These are phyloP conservation scores for Exophiala spinifera DNA, from an alignment of 2,329 filamentous ascomycete species.

Conservation along the genomic window DNA sequence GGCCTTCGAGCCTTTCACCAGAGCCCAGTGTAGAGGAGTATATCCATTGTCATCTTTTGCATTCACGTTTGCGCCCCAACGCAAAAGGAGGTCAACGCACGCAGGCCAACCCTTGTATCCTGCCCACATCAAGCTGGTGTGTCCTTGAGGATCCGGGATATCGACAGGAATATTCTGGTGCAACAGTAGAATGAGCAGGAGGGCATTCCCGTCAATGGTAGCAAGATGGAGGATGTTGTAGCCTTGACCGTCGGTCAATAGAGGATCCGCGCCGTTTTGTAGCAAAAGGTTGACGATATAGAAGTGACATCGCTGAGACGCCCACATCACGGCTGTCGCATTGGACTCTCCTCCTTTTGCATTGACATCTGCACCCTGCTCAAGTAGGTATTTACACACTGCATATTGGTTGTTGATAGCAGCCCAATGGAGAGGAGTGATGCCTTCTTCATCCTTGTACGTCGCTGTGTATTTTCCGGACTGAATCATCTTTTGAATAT, in stretches of 20 bases:
- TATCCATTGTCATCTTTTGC: constrained; percentile 88
- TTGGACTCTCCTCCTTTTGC: constrained; percentile 92
- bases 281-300: constrained; percentile 93
- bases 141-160: constrained; percentile 80
- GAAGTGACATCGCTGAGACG: constrained; percentile 92
- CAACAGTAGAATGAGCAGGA: constrained; percentile 80
- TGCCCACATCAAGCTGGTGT: constrained; percentile 97
- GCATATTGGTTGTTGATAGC: constrained; percentile 98
- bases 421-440: constrained; percentile 95
- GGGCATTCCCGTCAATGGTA: constrained; percentile 93
- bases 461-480: constrained; percentile 75
- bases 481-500: constrained; percentile 87
- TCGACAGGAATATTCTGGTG: constrained; percentile 96
- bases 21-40: constrained; percentile 91
- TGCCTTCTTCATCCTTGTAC: constrained; percentile 85
- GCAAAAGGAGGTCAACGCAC: constrained; percentile 85
- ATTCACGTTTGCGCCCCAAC: constrained; percentile 94
- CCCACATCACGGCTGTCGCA: constrained; percentile 94
- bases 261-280: constrained; percentile 84
- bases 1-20: constrained; percentile 85
- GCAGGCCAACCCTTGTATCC: constrained; percentile 95
- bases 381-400: constrained; percentile 93
- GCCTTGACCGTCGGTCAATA: constrained; percentile 88
- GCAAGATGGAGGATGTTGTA: constrained; percentile 98
- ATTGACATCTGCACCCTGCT: constrained; percentile 83